These are phyloP conservation scores for Tuber borchii DNA, from an alignment of 495 filamentous ascomycete genomes.

Conservation along the genomic window DNA sequence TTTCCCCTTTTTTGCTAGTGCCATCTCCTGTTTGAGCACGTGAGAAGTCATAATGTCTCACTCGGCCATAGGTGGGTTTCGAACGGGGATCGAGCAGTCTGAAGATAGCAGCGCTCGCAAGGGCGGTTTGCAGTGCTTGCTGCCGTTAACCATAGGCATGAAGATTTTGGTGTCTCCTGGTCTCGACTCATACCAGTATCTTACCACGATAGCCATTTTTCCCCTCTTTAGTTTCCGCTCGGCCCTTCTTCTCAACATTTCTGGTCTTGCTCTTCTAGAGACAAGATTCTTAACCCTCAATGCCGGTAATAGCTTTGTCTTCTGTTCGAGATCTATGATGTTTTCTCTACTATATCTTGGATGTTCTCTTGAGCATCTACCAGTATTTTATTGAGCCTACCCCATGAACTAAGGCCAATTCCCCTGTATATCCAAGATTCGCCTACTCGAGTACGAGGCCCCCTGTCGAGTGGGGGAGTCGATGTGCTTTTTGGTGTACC, in stretches of 20 bases:
- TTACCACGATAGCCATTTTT: not conserved
- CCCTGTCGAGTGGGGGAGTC: not conserved
- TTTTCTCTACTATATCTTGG: not conserved
- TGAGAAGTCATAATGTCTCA: not conserved
- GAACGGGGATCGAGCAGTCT: not conserved
- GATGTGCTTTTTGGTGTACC: not conserved
- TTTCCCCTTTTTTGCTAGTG: not conserved
- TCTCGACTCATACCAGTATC: not conserved
- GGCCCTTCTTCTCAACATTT: not conserved
- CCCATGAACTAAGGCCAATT: not conserved
- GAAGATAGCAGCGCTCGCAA: not conserved
- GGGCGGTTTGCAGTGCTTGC: no score
- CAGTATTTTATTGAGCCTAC: not conserved
- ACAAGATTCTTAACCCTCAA: not conserved
- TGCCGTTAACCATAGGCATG: not conserved
- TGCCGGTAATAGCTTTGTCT: not conserved
- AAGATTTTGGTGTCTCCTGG: not conserved
- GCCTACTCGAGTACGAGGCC: no score
- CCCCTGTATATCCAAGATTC: not conserved
- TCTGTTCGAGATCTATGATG: no score
- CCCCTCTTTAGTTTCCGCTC: not conserved
- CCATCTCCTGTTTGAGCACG: not conserved
- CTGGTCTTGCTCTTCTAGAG: not conserved
- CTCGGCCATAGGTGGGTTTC: not conserved
- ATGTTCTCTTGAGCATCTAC: not conserved